Conservation (phyloP, 2,329 filamentous ascomycete genomes). For the Aureobasidium sp. region DNA sequence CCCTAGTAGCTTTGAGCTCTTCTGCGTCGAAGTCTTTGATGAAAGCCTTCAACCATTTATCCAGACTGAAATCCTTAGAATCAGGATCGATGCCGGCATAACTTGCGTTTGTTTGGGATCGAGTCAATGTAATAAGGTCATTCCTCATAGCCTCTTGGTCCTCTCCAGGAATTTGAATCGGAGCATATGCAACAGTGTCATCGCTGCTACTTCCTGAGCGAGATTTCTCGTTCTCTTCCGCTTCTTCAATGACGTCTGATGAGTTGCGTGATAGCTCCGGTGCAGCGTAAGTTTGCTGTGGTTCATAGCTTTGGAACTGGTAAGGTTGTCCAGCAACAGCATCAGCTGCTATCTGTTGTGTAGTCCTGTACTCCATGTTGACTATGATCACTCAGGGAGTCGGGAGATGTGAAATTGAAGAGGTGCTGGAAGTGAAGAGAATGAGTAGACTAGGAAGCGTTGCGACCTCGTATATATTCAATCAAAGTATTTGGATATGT, state of each 20-base stretch:
- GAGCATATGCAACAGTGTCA: neutral
- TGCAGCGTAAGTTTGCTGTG: neutral
- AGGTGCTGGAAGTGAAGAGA: neutral
- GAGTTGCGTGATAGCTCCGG: neutral
- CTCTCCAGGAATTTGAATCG: neutral
- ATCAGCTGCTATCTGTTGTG: neutral
- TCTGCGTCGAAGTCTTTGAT: constrained; percentile 48
- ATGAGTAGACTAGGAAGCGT: neutral
- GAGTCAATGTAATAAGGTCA: neutral
- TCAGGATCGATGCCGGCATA: constrained; percentile 44
- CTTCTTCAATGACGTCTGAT: neutral
- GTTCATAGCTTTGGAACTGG: neutral
- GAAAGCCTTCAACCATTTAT: constrained; percentile 47
- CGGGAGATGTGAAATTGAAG: neutral
- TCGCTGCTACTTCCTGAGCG: neutral
- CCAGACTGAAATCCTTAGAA: constrained; percentile 46
- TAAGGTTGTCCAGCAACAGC: constrained; percentile 1
- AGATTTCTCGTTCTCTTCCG: neutral
- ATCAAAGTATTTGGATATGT: neutral
- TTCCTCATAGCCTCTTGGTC: neutral
- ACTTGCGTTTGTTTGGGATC: constrained; percentile 29
- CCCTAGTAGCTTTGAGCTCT: constrained; percentile 46
- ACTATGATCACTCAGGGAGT: neutral
- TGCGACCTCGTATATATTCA: neutral
- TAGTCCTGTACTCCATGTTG: constrained; percentile 9